Percentiles rank a stretch among this genome's conserved stretches.
Evolutionary conservation across 345 rosid genomes (phyloP).

Genomic region (Geranium rotundifolium): DNA sequence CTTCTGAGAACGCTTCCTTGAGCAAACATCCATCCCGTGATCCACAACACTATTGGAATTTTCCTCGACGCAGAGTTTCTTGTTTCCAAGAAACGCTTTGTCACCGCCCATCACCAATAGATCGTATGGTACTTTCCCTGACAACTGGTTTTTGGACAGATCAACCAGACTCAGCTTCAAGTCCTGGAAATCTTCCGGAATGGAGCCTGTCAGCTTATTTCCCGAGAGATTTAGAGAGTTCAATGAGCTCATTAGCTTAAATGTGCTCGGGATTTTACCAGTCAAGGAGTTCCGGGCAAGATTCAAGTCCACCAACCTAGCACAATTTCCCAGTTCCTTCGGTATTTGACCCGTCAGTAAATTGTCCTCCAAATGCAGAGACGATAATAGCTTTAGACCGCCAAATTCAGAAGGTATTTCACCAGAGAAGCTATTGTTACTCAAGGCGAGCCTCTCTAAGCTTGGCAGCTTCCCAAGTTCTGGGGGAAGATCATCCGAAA

Average conservation of each 20-base stretch:
- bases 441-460: constrained; percentile 47
- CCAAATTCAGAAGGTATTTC: constrained; percentile 49
- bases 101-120: constrained; percentile 58
- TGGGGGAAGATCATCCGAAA: constrained; percentile 52
- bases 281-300: constrained; percentile 55
- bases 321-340: constrained; percentile 31
- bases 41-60: constrained; percentile 11
- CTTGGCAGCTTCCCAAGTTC: constrained; percentile 41
- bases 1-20: constrained; percentile 17
- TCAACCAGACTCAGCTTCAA: constrained; percentile 72
- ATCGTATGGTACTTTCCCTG: constrained; percentile 54
- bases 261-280: constrained; percentile 40
- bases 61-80: constrained; percentile 45
- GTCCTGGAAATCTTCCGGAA: constrained; percentile 41
- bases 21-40: constrained; percentile 32
- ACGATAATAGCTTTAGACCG: constrained; percentile 38
- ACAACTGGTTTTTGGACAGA: constrained; percentile 48
- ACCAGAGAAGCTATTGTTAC: constrained; percentile 51
- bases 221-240: constrained; percentile 71
- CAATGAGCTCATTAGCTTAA: constrained; percentile 40
- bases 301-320: constrained; percentile 58
- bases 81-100: constrained; percentile 45
- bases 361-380: constrained; percentile 63
- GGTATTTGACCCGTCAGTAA: constrained; percentile 57
- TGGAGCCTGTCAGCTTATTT: constrained; percentile 46